A percentile compares a stretch with the other conserved stretches of the same genome.
Conservation (phyloP, 106 monocot species). For the Chionographis japonica region DNA sequence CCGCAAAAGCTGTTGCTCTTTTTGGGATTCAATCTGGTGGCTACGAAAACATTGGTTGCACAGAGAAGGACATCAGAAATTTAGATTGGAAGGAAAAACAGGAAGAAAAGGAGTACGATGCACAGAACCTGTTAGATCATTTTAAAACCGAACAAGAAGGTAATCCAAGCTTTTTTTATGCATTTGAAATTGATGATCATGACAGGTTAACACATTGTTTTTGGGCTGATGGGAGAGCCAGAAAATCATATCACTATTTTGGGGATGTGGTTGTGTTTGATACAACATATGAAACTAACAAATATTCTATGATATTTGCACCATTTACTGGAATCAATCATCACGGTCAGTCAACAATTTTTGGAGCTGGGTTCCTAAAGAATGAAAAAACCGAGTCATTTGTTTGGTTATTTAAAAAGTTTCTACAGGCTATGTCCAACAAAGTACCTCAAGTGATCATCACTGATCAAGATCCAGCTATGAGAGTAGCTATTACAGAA, state of each 20-base stretch:
- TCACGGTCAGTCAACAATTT: neutral
- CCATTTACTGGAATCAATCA: slow-evolving; percentile 15
- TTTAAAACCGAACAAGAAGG: neutral
- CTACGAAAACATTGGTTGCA: too few relatives aligned
- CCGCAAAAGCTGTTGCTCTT: too few relatives aligned
- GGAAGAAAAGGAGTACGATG: neutral
- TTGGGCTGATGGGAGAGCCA: slow-evolving; percentile 4
- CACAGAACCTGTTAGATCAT: neutral
- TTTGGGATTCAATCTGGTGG: too few relatives aligned
- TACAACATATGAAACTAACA: slow-evolving; percentile 11
- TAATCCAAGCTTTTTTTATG: slow-evolving; percentile 1
- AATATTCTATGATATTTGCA: slow-evolving; percentile 9
- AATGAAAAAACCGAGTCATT: slow-evolving; percentile 4
- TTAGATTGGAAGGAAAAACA: too few relatives aligned
- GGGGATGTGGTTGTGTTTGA: slow-evolving; percentile 13
- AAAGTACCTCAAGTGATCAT: neutral
- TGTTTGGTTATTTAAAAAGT: neutral
- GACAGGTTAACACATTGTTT: slow-evolving; percentile 1
- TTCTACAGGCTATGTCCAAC: slow-evolving; percentile 6
- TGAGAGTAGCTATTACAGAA: neutral
- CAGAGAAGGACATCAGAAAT: too few relatives aligned
- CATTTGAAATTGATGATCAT: neutral
- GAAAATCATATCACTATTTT: slow-evolving; percentile 3
- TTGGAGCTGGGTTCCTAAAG: slow-evolving; percentile 4
- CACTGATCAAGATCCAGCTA: neutral